These are phyloP conservation scores for Laburnicola sp. DNA, from an alignment of 2,329 filamentous ascomycete species.

Conservation along the genomic window DNA sequence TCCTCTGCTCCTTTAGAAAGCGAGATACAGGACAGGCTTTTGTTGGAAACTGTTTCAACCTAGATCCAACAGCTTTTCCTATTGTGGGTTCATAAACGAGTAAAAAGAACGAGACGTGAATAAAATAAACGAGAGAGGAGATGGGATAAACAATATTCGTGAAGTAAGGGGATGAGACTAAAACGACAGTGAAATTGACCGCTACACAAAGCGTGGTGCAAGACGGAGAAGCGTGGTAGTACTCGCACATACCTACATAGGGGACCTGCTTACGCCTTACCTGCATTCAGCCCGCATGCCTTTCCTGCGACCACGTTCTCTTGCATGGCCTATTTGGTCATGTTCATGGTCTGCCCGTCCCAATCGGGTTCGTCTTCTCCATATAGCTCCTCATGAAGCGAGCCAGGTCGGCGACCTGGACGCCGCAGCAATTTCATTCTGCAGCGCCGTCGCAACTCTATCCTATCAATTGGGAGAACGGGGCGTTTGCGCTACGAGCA, in stretches of 20 bases:
- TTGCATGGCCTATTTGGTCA: neutral
- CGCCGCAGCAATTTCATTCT: constrained; percentile 2
- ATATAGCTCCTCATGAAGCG: neutral
- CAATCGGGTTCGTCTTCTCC: constrained; percentile 1
- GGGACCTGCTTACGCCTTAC: neutral
- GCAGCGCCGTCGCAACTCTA: constrained; percentile 3
- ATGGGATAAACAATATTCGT: neutral
- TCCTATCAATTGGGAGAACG: constrained; percentile 11
- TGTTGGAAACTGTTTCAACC: too few species aligned
- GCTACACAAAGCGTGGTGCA: constrained; percentile 8
- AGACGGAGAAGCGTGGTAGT: constrained; percentile 4
- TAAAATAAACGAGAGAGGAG: neutral
- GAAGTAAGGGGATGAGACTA: neutral
- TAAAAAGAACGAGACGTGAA: neutral
- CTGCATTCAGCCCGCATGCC: constrained; percentile 2
- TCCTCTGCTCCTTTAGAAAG: constrained; percentile 9
- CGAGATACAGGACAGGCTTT: constrained; percentile 8
- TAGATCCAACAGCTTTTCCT: neutral
- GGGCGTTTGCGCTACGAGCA: constrained; percentile 5
- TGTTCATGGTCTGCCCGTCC: neutral
- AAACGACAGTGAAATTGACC: constrained; percentile 5
- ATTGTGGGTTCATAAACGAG: neutral
- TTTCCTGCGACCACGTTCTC: constrained; percentile 3
- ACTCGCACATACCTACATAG: constrained; percentile 1
- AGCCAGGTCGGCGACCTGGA: neutral